These are phyloP conservation scores for Nadsonia fulvescens DNA, from an alignment of 805 yeast genomes.

Conservation along the genomic window DNA sequence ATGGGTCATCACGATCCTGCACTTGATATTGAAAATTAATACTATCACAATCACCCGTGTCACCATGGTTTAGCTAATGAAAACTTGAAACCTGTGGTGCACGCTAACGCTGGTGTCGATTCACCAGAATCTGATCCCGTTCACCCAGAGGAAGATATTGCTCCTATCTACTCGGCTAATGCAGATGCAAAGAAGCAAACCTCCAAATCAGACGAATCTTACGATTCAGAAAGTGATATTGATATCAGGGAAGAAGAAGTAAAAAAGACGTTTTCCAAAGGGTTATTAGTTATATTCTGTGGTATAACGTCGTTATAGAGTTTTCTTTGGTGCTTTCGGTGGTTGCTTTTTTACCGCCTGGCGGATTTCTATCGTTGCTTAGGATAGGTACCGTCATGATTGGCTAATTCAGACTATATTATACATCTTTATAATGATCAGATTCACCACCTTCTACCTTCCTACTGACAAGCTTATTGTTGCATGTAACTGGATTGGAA, in stretches of 20 bases:
- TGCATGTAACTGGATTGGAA: conserved; percentile 16
- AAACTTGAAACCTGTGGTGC: conserved; percentile 6
- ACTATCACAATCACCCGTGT: too few species aligned
- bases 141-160: conserved; percentile 6
- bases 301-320: conserved; percentile 9
- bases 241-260: background rate
- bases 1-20: too few species aligned
- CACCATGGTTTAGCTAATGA: too few species aligned
- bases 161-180: conserved; percentile 1
- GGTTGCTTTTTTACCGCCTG: conserved; percentile 31
- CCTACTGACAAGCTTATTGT: conserved; percentile 19
- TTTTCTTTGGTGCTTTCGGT: conserved; percentile 13
- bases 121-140: conserved; percentile 7
- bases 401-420: conserved; percentile 44
- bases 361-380: conserved; percentile 40
- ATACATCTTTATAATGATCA: conserved; percentile 31
- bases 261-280: background rate
- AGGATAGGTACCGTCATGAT: conserved; percentile 27
- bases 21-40: too few species aligned
- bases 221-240: conserved; percentile 1
- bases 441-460: conserved; percentile 33
- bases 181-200: conserved; percentile 1
- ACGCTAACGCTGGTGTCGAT: conserved; percentile 7
- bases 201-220: conserved; percentile 3
- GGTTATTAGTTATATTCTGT: background rate